Percentiles rank a stretch among this genome's conserved stretches.
These are phyloP conservation scores for Mitragyna speciosa DNA, from an alignment of 257 asterid species.

Conservation along the genomic window DNA sequence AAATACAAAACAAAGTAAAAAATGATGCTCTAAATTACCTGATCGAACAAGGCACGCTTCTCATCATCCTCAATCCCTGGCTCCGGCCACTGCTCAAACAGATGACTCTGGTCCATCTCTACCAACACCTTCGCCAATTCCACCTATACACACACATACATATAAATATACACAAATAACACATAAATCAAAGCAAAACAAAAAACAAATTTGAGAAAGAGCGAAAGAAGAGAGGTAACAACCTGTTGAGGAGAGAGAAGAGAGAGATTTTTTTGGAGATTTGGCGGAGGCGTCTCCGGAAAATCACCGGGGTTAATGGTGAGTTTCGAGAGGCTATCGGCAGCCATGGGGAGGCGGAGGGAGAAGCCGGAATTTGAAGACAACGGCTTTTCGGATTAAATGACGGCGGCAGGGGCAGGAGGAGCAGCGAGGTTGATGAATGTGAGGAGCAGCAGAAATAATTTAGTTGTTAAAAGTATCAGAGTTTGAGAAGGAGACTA, in stretches of 20 bases:
- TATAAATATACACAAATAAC: neutral
- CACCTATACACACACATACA: constrained; percentile 42
- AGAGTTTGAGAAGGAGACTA: neutral
- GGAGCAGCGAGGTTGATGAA: neutral
- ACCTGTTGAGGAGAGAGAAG: constrained; percentile 73
- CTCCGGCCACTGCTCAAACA: constrained; percentile 87
- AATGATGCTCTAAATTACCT: constrained; percentile 39
- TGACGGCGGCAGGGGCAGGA: neutral
- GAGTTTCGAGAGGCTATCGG: constrained; percentile 49
- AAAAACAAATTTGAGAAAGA: neutral
- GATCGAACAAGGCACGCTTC: constrained; percentile 73
- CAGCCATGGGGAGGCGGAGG: constrained; percentile 42
- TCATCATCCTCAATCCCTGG: constrained; percentile 78
- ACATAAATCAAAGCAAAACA: neutral
- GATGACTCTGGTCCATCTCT: constrained; percentile 68
- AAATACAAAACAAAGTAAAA: neutral
- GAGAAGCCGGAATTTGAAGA: neutral
- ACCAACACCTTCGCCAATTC: constrained; percentile 72
- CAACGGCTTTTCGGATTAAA: neutral
- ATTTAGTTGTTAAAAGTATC: too few relatives aligned
- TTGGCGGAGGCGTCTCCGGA: constrained; percentile 53
- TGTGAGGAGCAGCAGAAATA: neutral
- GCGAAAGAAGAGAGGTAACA: neutral
- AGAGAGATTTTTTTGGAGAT: constrained; percentile 58
- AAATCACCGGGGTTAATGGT: constrained; percentile 28